Conservation (phyloP, 495 filamentous ascomycete species). For the Chaetomium tenue region DNA sequence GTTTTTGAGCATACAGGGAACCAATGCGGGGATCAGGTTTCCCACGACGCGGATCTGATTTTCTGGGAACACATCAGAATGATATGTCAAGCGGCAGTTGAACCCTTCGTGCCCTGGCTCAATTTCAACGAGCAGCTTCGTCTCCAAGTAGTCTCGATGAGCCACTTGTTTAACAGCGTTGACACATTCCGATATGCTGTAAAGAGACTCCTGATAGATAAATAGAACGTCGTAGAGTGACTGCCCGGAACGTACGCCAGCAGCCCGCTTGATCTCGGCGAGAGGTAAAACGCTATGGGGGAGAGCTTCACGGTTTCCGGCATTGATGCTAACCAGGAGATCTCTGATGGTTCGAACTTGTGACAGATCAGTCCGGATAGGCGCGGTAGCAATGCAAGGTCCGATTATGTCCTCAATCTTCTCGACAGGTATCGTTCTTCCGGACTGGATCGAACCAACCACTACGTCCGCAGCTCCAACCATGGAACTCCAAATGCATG, state of each 20-base stretch:
- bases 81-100: constrained; percentile 55
- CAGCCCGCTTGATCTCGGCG: constrained; percentile 61
- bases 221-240: constrained; percentile 68
- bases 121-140: constrained; percentile 68
- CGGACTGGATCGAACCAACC: constrained; percentile 74
- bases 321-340: constrained; percentile 59
- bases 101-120: constrained; percentile 58
- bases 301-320: constrained; percentile 58
- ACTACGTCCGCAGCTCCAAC: constrained; percentile 64
- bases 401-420: constrained; percentile 70
- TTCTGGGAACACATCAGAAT: constrained; percentile 43
- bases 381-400: constrained; percentile 68
- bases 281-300: constrained; percentile 59
- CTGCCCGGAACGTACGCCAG: constrained; percentile 47
- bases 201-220: constrained; percentile 72
- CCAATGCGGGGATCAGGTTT: constrained; percentile 35
- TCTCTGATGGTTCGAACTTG: constrained; percentile 52
- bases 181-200: constrained; percentile 26
- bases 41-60: constrained; percentile 49
- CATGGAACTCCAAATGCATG: constrained; percentile 61
- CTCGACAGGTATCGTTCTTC: constrained; percentile 62
- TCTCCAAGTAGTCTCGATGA: constrained; percentile 67
- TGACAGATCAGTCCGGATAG: constrained; percentile 57
- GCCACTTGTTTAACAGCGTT: constrained; percentile 46
- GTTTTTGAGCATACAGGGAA: constrained; percentile 44